phyloP scores from a whole-genome alignment of 352 stramenopile genomes.

The Pythium dissotocum region DNA sequence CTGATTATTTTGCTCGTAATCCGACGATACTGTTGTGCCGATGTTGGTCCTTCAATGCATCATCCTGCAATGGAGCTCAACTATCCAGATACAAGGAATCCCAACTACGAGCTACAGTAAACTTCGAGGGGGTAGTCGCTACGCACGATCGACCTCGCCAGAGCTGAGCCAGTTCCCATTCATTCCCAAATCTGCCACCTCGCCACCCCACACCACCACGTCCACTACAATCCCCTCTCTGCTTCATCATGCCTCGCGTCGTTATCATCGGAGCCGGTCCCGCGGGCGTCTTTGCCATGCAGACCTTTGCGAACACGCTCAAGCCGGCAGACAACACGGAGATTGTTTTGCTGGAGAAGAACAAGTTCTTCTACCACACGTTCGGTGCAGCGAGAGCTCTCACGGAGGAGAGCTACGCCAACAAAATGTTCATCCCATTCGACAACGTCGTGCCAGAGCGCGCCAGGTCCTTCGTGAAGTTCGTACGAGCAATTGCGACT shows the following conservation, averaged over 20 bases:
- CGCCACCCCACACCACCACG: no score
- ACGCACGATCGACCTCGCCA: no score
- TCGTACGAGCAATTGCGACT: conserved; percentile 14
- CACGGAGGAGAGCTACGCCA: conserved; percentile 40
- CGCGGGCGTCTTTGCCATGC: conserved; percentile 38
- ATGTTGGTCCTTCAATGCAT: no score
- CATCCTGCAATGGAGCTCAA: no score
- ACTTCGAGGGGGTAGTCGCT: no score
- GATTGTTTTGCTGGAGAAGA: conserved; percentile 61
- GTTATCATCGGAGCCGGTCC: conserved; percentile 55
- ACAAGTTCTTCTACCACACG: conserved; percentile 41
- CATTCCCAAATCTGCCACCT: no score
- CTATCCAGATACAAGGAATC: no score
- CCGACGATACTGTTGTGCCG: no score
- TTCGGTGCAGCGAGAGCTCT: conserved; percentile 46
- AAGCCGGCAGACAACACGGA: conserved; percentile 35
- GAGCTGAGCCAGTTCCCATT: no score
- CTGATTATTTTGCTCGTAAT: no score
- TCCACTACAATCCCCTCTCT: no score
- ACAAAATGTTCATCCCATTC: conserved; percentile 63
- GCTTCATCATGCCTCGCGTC: conserved; percentile 31
- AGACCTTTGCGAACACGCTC: conserved; percentile 41
- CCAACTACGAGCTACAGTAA: no score
- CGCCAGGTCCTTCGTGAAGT: conserved; percentile 6
- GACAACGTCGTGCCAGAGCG: conserved; percentile 41